Evolutionary conservation across 164 flowering plant species (phyloP).

Genomic region (Santalum album): DNA sequence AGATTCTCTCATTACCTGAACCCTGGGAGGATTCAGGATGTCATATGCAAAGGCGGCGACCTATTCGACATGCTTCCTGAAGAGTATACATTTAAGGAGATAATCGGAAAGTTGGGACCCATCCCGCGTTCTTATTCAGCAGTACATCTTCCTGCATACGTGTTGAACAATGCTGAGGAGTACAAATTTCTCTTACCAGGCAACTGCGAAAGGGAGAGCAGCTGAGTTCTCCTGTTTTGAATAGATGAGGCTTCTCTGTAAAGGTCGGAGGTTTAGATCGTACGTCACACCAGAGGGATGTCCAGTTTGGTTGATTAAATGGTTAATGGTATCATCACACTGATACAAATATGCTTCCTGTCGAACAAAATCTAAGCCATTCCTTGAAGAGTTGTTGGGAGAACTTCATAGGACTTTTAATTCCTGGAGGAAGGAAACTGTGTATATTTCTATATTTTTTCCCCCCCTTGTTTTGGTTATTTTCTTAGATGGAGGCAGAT

Average conservation of each 20-base stretch:
- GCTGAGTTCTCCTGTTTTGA: conserved; percentile 18
- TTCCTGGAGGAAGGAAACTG: conserved; percentile 13
- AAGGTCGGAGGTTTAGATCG: conserved; percentile 3
- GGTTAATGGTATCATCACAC: conserved; percentile 12
- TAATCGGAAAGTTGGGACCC: conserved; percentile 78
- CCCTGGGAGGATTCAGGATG: conserved; percentile 61
- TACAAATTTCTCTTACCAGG: conserved; percentile 82
- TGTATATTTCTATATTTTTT: conserved; percentile 17
- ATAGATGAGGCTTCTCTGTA: neutral
- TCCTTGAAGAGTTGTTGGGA: conserved; percentile 15
- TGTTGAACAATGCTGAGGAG: conserved; percentile 58
- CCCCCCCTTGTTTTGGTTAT: conserved; percentile 8
- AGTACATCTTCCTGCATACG: conserved; percentile 68
- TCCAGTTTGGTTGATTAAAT: conserved; percentile 5
- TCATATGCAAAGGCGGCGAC: conserved; percentile 70
- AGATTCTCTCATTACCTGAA: conserved; percentile 65
- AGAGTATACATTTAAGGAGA: conserved; percentile 81
- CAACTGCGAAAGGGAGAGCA: conserved; percentile 61
- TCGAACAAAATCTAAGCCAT: conserved; percentile 21
- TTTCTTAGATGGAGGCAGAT: conserved; percentile 10
- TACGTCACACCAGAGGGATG: neutral
- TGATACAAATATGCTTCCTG: conserved; percentile 8
- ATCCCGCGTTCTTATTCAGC: conserved; percentile 78
- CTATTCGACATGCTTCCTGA: conserved; percentile 92
- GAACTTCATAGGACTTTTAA: conserved; percentile 13